Conservation (phyloP, 73 alveolate species). For the Paramecium primaurelia region DNA sequence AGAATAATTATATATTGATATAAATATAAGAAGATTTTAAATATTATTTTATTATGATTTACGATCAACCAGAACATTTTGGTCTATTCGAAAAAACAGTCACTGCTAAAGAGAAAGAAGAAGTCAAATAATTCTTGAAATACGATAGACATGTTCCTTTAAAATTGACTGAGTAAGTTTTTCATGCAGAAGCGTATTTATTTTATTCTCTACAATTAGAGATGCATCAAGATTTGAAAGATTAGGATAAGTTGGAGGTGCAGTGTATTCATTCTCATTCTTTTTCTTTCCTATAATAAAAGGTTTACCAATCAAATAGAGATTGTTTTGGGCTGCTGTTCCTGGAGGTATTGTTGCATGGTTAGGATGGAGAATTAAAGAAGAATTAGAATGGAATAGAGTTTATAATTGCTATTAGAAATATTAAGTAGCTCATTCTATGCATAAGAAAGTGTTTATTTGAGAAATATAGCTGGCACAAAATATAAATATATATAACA, state of each 20-base stretch:
- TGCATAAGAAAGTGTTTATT: slow-evolving; percentile 43
- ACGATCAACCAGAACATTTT: slow-evolving; percentile 53
- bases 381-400: slow-evolving; percentile 39
- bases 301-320: slow-evolving; percentile 12
- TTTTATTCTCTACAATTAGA: background rate
- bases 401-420: slow-evolving; percentile 36
- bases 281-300: slow-evolving; percentile 23
- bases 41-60: background rate
- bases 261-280: background rate
- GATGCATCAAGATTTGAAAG: slow-evolving; percentile 36
- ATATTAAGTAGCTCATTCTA: background rate
- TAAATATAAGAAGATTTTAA: background rate
- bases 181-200: slow-evolving; percentile 40
- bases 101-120: slow-evolving; percentile 34
- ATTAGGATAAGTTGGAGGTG: slow-evolving; percentile 40
- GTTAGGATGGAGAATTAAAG: background rate
- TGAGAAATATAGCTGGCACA: background rate
- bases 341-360: background rate
- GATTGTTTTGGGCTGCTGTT: slow-evolving; percentile 30
- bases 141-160: slow-evolving; percentile 40
- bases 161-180: slow-evolving; percentile 9
- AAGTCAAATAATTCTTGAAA: background rate
- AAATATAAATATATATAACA: background rate
- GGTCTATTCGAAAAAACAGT: background rate
- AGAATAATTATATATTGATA: background rate